These are phyloP conservation scores for Eucalyptus virginea DNA, from an alignment of 345 rosid genomes.

Conservation along the genomic window DNA sequence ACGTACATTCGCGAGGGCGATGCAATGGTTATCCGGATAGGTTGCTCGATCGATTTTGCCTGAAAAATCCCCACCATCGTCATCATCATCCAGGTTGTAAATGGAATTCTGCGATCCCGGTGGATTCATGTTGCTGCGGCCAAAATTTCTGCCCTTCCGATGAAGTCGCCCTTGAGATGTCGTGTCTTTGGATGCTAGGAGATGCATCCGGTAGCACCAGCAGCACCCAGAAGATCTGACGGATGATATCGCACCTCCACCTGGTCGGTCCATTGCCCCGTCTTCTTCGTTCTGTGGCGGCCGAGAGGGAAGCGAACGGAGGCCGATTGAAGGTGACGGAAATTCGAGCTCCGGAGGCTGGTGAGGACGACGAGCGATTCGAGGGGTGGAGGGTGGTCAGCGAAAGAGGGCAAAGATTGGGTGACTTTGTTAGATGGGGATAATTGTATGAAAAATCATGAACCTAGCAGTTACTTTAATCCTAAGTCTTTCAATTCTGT, in stretches of 20 bases:
- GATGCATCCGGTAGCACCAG: neutral
- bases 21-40: neutral
- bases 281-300: neutral
- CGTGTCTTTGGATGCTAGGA: neutral
- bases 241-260: neutral
- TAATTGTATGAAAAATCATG: neutral
- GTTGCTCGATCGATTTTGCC: neutral
- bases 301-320: neutral
- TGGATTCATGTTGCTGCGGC: neutral
- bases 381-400: fast-evolving
- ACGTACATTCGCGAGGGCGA: neutral
- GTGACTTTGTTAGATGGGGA: neutral
- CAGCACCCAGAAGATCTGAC: neutral
- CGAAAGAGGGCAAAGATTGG: neutral
- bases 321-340: neutral
- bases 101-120: neutral
- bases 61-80: neutral
- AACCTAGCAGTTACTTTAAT: fast-evolving
- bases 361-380: neutral
- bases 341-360: fast-evolving
- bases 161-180: neutral
- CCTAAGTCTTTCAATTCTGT: fast-evolving
- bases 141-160: neutral
- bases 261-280: fast-evolving
- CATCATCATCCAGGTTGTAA: neutral